Evolutionary conservation across 805 yeast genomes (phyloP), one percentile per base, ranked within the genome.

Genomic region (Cyberlindnera nakhonratchasimensis): DNA sequence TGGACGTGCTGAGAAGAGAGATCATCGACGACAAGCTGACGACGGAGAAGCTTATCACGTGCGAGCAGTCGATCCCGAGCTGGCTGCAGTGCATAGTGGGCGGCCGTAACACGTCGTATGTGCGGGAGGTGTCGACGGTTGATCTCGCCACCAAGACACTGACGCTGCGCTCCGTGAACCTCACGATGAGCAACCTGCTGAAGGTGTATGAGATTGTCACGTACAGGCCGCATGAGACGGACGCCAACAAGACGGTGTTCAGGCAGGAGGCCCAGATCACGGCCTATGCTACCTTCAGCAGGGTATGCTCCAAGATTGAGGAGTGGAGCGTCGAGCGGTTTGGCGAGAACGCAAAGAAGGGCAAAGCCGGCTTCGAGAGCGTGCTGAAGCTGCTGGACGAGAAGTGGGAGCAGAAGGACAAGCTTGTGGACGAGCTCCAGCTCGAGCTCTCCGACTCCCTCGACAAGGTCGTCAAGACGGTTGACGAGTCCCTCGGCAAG

Each of bases 301-400:
- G 77, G 45, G 64, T 93, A 5, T 84, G 95, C 61, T 85, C 80
- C 58, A 82, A 85, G 62, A 70, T 91, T 47, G 99, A 91, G 63
- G 95, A 88, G 37, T 91, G 96, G 96, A 78, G 90, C 0, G 83
- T 87, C 6, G 86, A 86, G 57, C 71, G 97, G 60, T 93, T 91
- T 63, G 79, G 81, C 34, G 93, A 86, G 60, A 91, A 91, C 62
- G 96, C 98, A 13, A 65, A 65, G 41, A 77, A 77, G 53, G 99
- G 99, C 23, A 83, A 80, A 52, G 52, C 65, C 23, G 99, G 96
- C 0, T 90, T 91, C 53, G 98, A 93, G 48, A 62, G 77, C 3
- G 97, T 93, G 3, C 69, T 91, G 42, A 61, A 75, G 43, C 58
- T 70, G 10, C 65, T 79, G 31, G 67, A 71, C 29, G 67, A 69